A percentile compares a stretch with the other conserved stretches of the same genome.
These are phyloP conservation scores for Rhododendron kiyosumense DNA, from an alignment of 148 eudicot genomes.

Conservation along the genomic window DNA sequence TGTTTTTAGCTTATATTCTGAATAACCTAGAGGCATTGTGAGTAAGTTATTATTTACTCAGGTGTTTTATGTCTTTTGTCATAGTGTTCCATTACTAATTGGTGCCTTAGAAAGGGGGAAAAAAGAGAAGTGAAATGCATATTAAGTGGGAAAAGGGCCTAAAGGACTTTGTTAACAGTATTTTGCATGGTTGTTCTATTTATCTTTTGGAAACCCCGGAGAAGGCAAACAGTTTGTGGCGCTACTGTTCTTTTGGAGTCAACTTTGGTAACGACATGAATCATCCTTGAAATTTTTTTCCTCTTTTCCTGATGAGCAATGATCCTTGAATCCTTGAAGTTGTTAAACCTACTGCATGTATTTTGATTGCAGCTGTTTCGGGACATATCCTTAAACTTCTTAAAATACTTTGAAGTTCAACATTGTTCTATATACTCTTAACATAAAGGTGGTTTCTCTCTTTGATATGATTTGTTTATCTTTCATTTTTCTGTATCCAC, in stretches of 20 bases:
- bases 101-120: not conserved
- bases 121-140: not conserved
- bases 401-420: not conserved
- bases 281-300: not conserved
- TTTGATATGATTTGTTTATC: not conserved
- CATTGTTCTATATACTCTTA: not conserved
- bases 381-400: not conserved
- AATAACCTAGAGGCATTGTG: not conserved
- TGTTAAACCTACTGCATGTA: not conserved
- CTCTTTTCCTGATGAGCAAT: not conserved
- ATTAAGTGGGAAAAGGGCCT: not conserved
- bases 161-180: not conserved
- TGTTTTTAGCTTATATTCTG: constrained; percentile 3
- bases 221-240: constrained; percentile 26
- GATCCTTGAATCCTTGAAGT: not conserved
- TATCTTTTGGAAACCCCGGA: constrained; percentile 29
- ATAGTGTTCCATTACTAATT: not conserved
- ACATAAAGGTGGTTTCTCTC: constrained; percentile 11
- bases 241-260: constrained; percentile 17
- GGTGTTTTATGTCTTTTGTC: not conserved
- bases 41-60: not conserved
- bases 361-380: not conserved
- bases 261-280: not conserved
- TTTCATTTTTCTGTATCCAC: constrained; percentile 17
- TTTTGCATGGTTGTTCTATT: constrained; percentile 8